These are phyloP conservation scores for Eurotiales sp. DNA, from an alignment of 2,329 filamentous ascomycete species.

Conservation along the genomic window DNA sequence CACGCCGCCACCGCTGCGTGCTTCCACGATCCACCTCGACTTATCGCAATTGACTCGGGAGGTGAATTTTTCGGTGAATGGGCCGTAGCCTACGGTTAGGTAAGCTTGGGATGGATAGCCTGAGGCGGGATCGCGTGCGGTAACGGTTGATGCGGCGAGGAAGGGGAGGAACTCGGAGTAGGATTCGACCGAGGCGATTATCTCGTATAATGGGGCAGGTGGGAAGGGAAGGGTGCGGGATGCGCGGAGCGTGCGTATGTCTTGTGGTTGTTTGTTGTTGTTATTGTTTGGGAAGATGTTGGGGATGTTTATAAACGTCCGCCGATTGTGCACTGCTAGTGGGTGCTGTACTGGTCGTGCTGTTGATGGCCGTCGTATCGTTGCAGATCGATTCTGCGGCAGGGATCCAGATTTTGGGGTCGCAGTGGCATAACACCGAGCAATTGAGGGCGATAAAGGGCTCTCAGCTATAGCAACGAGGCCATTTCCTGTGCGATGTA, in stretches of 20 bases:
- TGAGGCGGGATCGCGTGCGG: conserved; percentile 59
- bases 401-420: not conserved
- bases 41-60: conserved; percentile 75
- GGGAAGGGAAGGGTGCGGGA: conserved; percentile 74
- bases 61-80: conserved; percentile 78
- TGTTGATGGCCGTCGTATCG: not conserved
- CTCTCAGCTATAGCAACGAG: not conserved
- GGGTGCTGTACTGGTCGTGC: not conserved
- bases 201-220: conserved; percentile 66
- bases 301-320: conserved; percentile 14
- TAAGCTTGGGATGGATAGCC: conserved; percentile 66
- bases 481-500: not conserved
- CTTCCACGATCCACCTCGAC: conserved; percentile 65
- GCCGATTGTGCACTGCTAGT: not conserved
- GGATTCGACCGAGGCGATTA: conserved; percentile 83
- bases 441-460: not conserved
- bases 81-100: conserved; percentile 80
- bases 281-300: conserved; percentile 16
- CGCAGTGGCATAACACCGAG: not conserved
- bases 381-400: not conserved
- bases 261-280: conserved; percentile 27
- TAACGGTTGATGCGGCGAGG: conserved; percentile 74
- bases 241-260: conserved; percentile 67
- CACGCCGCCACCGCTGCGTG: conserved; percentile 46
- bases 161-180: conserved; percentile 91